Percentiles rank a stretch among this genome's conserved stretches.
Evolutionary conservation across 2,329 filamentous ascomycete species (phyloP).

Genomic region (Diaporthe citriasiana): DNA sequence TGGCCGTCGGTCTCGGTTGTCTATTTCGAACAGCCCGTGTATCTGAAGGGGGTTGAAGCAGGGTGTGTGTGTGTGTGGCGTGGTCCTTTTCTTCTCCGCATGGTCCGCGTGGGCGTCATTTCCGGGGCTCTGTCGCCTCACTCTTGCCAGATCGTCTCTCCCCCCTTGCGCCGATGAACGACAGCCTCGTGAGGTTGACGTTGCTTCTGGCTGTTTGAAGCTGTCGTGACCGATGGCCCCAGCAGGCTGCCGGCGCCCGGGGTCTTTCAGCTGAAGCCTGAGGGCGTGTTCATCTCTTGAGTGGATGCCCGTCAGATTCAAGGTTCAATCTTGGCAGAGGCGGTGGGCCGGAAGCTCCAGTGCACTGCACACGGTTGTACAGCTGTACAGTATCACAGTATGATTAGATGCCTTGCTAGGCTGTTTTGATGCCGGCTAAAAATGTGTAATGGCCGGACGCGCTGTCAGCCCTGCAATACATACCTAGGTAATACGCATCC

Average conservation of each 20-base stretch:
- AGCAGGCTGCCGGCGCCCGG: neutral
- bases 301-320: slow-evolving; percentile 24
- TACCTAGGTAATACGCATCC: neutral
- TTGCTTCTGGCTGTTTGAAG: slow-evolving; percentile 1
- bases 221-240: neutral
- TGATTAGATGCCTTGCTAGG: slow-evolving; percentile 2
- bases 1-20: slow-evolving; percentile 25
- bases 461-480: neutral
- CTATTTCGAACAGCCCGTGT: slow-evolving; percentile 20
- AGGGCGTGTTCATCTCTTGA: slow-evolving; percentile 17
- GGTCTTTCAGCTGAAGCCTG: slow-evolving; percentile 23
- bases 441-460: neutral
- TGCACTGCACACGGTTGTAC: neutral
- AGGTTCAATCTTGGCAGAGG: slow-evolving; percentile 25
- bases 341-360: slow-evolving; percentile 32
- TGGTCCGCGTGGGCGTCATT: slow-evolving; percentile 10
- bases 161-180: neutral
- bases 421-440: slow-evolving; percentile 11
- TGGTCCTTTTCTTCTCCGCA: slow-evolving; percentile 1
- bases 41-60: neutral
- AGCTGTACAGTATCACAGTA: slow-evolving; percentile 27
- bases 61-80: slow-evolving; percentile 3
- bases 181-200: neutral
- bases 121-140: neutral
- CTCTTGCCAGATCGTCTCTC: neutral